Base-by-base conservation (phyloP, 352 stramenopile genomes). In the Pythium myriotylum region DNA sequence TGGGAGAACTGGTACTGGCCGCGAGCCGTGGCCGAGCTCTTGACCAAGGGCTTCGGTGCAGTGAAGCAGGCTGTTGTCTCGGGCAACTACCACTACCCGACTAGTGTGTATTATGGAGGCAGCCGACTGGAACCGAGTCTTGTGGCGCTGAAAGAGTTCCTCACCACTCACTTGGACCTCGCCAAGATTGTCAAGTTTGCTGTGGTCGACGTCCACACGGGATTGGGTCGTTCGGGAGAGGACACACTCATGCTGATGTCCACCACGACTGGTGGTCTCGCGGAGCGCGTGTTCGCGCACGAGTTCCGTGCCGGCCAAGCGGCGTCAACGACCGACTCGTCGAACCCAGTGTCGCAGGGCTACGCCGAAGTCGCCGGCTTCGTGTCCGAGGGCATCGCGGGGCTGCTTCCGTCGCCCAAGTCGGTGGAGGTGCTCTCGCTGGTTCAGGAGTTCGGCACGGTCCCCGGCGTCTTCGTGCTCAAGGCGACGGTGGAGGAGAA, bases 201-300 rank as follows among this genome's bases (percentile, higher is more conserved):
- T 4, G 89, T 97, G 6, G 41, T 98, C 55, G 93, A 98, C 68
- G 89, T 98, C 10, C 95, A 98, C 70, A 98, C 95, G 0, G 95
- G 95, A 1, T 74, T 98, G 29, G 95, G 94, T 4, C 55, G 74
- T 17, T 53, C 77, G 27, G 86, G 81, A 23, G 46, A 71, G 20
- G 63, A 71, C 29, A 91, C 79, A 35, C 63, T 91, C 4, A 72
- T 91, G 54, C 47, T 88, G 13, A 59, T 59, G 58, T 27, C 50
- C 6, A 19, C 49, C n/a, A 72, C 73, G 9, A 60, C 32, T 3
- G 24, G 19, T 1, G 65, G 49, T 10, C 39, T 59, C 17, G 16
- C 42, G 1, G 48, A 61, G 22, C 48, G 39, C 22, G 37, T 61
- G 3, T 54, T 59, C 20, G 8, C 26, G 14, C 22, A 53, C 35